phyloP scores from a whole-genome alignment of 441 rosid genomes.

The Erysimum cheiri region DNA sequence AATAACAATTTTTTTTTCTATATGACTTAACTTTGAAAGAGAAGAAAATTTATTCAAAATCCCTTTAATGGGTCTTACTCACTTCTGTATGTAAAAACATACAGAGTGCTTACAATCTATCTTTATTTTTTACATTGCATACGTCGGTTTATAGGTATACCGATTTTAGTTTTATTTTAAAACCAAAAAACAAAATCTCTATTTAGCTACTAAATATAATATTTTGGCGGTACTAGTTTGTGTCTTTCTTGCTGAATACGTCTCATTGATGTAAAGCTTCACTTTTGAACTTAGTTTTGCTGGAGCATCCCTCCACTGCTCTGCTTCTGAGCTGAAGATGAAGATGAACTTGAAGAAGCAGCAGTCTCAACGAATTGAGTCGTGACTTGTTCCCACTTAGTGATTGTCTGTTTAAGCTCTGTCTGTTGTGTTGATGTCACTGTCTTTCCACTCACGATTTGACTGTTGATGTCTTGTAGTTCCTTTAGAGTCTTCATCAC shows the following conservation, averaged over 20 bases:
- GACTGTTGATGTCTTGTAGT: conserved; percentile 35
- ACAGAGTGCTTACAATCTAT: conserved; percentile 22
- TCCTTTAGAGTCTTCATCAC: conserved; percentile 25
- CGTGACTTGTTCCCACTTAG: conserved; percentile 41
- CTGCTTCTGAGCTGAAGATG: conserved; percentile 11
- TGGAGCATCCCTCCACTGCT: not conserved
- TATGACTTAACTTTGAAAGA: not conserved
- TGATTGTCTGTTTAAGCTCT: conserved; percentile 37
- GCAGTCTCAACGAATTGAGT: conserved; percentile 38
- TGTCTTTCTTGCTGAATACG: conserved; percentile 19
- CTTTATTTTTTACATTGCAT: conserved; percentile 21
- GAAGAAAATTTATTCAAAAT: conserved; percentile 27
- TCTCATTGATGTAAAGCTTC: not conserved
- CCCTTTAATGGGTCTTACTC: conserved; percentile 29
- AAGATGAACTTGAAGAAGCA: conserved; percentile 32
- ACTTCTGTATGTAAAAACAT: conserved; percentile 19
- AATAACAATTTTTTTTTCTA: too few relatives aligned
- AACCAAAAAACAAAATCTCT: not conserved
- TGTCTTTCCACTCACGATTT: conserved; percentile 25
- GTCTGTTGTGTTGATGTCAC: conserved; percentile 33
- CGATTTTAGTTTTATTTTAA: conserved; percentile 36
- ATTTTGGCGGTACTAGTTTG: conserved; percentile 16
- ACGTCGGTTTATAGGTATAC: conserved; percentile 25
- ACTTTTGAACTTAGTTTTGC: not conserved
- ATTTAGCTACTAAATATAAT: conserved; percentile 18